These are phyloP conservation scores for Candida gorgasii DNA, from an alignment of 805 yeast genomes.

Conservation along the genomic window DNA sequence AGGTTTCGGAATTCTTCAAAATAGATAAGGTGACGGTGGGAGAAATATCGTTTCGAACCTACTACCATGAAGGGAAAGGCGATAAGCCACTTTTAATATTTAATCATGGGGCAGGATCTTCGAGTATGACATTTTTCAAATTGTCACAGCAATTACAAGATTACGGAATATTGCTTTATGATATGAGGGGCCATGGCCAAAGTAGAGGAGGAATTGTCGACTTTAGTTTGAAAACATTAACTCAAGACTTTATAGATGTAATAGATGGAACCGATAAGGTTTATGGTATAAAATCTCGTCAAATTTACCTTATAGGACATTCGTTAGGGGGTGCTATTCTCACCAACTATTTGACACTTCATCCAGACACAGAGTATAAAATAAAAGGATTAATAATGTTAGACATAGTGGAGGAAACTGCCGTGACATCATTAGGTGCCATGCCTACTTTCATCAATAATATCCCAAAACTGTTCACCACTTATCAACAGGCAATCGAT, in stretches of 20 bases:
- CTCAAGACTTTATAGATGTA: conserved; percentile 57
- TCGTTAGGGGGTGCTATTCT: conserved; percentile 90
- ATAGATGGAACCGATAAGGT: conserved; percentile 36
- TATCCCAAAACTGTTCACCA: conserved; percentile 63
- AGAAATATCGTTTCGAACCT: conserved; percentile 39
- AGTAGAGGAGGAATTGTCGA: conserved; percentile 19
- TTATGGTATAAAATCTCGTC: conserved; percentile 19
- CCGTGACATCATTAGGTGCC: conserved; percentile 62
- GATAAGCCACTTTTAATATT: conserved; percentile 63
- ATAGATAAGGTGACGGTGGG: conserved; percentile 17
- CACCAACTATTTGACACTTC: conserved; percentile 47
- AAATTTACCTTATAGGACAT: conserved; percentile 74
- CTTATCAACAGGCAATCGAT: conserved; percentile 61
- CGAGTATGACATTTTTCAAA: conserved; percentile 72
- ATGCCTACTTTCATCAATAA: conserved; percentile 66
- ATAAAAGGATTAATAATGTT: conserved; percentile 73
- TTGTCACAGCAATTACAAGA: conserved; percentile 52
- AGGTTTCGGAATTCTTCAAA: conserved; percentile 2
- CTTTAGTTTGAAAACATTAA: conserved; percentile 52
- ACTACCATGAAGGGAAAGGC: conserved; percentile 52
- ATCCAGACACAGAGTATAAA: conserved; percentile 19
- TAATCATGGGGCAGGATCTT: conserved; percentile 96
- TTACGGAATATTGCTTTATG: conserved; percentile 70
- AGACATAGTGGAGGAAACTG: conserved; percentile 95
- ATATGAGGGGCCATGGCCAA: conserved; percentile 83